phyloP scores from a whole-genome alignment of 2,329 filamentous ascomycete genomes.

The Phialophora chinensis region DNA sequence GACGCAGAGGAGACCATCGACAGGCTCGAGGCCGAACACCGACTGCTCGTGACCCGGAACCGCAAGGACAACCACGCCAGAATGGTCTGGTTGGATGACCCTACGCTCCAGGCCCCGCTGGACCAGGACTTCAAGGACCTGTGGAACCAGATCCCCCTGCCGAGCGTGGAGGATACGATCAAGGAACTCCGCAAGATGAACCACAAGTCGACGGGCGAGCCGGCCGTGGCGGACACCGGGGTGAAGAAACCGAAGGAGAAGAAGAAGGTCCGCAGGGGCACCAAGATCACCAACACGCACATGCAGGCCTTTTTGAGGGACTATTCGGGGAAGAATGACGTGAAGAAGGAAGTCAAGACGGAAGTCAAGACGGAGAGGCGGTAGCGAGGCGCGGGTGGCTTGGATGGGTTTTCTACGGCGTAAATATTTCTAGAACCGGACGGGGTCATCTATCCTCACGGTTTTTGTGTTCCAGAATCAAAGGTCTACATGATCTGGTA shows the following conservation, averaged over 20 bases:
- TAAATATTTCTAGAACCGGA: neutral
- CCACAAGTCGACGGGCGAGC: conserved; percentile 83
- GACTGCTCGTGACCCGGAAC: conserved; percentile 82
- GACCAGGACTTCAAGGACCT: conserved; percentile 82
- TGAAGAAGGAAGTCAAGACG: conserved; percentile 11
- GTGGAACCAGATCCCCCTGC: conserved; percentile 82
- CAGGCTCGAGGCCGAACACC: conserved; percentile 76
- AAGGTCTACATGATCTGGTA: neutral
- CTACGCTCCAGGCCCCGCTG: conserved; percentile 74
- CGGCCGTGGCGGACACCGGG: conserved; percentile 63
- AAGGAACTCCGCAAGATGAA: conserved; percentile 75
- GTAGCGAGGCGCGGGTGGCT: neutral
- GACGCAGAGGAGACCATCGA: conserved; percentile 79
- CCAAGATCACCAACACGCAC: conserved; percentile 85
- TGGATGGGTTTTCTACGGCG: neutral
- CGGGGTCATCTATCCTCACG: neutral
- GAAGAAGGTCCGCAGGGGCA: conserved; percentile 74
- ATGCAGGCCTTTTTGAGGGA: conserved; percentile 60
- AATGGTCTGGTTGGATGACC: conserved; percentile 88
- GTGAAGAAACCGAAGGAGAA: conserved; percentile 67
- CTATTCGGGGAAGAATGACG: conserved; percentile 29
- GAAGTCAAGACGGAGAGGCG: neutral
- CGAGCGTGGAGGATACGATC: conserved; percentile 73
- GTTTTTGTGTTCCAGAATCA: too few species aligned
- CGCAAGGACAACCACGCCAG: conserved; percentile 89